Evolutionary conservation across 176 grass and related monocot species (phyloP).

Genomic region (Ampelocalamus luodianensis): DNA sequence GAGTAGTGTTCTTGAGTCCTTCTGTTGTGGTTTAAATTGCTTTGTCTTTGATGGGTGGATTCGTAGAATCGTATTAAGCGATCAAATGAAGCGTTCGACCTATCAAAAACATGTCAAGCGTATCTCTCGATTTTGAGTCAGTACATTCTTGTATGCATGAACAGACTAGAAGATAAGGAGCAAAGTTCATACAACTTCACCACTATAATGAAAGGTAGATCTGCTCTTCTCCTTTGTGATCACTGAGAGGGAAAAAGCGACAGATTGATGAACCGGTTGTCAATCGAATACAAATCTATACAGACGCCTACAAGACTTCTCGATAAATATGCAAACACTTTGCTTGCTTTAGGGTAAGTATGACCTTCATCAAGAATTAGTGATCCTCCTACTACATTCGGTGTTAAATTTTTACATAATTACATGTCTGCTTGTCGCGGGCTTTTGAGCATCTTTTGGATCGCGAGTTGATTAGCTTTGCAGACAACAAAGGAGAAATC

Average conservation of each 20-base stretch:
- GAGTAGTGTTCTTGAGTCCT: too few relatives aligned
- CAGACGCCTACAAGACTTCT: constrained; percentile 92
- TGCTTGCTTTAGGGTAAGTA: constrained; percentile 81
- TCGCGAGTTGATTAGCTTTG: constrained; percentile 79
- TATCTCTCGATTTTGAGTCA: constrained; percentile 83
- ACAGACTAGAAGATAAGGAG: constrained; percentile 88
- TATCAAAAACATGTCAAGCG: too few relatives aligned
- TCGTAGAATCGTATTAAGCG: too few relatives aligned
- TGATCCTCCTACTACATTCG: background rate
- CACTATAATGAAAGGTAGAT: constrained; percentile 86
- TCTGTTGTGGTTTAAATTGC: too few relatives aligned
- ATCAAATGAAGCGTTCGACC: too few relatives aligned
- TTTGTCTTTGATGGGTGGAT: too few relatives aligned
- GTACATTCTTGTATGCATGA: constrained; percentile 95
- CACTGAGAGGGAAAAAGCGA: constrained; percentile 35
- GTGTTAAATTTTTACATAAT: too few relatives aligned
- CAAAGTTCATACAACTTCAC: constrained; percentile 86
- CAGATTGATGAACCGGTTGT: constrained; percentile 29
- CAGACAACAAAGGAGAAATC: constrained; percentile 71
- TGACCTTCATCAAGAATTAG: background rate
- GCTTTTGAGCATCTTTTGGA: constrained; percentile 95
- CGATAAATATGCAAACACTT: constrained; percentile 71
- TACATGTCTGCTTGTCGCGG: constrained; percentile 43
- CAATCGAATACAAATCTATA: constrained; percentile 81
- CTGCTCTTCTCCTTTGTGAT: constrained; percentile 24